Evolutionary conservation across 2,329 filamentous ascomycete species (phyloP).

Genomic region (Alternaria sp.): DNA sequence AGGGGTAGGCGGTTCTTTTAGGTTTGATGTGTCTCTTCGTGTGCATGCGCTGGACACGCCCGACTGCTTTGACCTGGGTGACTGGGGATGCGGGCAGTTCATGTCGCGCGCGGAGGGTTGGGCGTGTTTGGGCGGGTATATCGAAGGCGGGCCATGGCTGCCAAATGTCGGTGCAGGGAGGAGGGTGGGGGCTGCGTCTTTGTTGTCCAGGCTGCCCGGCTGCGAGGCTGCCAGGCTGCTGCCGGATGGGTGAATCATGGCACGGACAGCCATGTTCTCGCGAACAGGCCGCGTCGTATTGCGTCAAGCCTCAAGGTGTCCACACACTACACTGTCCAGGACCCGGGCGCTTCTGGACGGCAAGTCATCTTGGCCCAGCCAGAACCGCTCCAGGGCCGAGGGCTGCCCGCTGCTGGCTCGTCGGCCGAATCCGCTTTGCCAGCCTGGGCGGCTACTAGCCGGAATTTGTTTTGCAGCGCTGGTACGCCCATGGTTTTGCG

Average conservation of each 20-base stretch:
- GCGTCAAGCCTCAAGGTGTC: neutral
- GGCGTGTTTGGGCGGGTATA: neutral
- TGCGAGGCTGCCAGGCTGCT: neutral
- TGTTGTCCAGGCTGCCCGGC: neutral
- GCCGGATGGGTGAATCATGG: slow-evolving; percentile 3
- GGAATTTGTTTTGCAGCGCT: slow-evolving; percentile 1
- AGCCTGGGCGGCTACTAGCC: neutral
- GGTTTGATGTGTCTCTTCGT: slow-evolving; percentile 3
- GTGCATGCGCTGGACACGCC: slow-evolving; percentile 5
- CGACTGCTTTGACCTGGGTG: slow-evolving; percentile 19
- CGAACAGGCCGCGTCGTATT: slow-evolving; percentile 4
- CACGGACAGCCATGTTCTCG: slow-evolving; percentile 11
- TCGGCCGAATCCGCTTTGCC: slow-evolving; percentile 1
- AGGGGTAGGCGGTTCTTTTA: neutral
- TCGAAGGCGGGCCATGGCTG: neutral
- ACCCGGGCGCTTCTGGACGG: slow-evolving; percentile 6
- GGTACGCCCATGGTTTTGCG: slow-evolving; percentile 9
- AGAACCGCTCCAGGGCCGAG: slow-evolving; percentile 10
- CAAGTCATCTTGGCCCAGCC: neutral
- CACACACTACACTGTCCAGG: neutral
- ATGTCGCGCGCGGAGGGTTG: slow-evolving; percentile 22
- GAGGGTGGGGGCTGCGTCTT: neutral
- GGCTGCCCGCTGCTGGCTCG: slow-evolving; percentile 6
- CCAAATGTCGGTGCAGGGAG: neutral
- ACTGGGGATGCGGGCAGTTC: slow-evolving; percentile 28